Evolutionary conservation across 352 stramenopile species (phyloP).

Genomic region (Phytopythium sindhum): DNA sequence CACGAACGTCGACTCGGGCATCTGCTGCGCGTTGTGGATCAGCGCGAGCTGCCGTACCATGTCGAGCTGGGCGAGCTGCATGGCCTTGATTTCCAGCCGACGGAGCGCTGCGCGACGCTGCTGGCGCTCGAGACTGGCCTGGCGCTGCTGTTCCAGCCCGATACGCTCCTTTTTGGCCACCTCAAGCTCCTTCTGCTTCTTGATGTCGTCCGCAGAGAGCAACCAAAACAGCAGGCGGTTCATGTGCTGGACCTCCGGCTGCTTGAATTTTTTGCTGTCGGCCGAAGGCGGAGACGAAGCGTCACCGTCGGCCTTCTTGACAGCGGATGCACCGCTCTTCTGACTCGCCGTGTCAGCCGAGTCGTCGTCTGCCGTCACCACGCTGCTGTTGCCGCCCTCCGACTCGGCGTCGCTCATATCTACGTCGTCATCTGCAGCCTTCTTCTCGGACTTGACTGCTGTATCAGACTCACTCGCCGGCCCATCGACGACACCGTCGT

Average conservation of each 20-base stretch:
- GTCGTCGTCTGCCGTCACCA: conserved; percentile 29
- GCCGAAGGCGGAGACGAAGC: background rate
- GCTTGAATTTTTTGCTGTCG: conserved; percentile 62
- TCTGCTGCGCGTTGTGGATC: conserved; percentile 61
- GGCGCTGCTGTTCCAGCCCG: conserved; percentile 64
- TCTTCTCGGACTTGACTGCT: conserved; percentile 12
- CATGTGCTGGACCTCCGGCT: conserved; percentile 88
- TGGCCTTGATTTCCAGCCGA: conserved; percentile 80
- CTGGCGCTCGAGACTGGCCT: conserved; percentile 65
- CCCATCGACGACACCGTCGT: conserved; percentile 5
- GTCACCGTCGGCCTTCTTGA: conserved; percentile 19
- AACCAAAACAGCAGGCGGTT: conserved; percentile 86
- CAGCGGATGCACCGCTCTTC: conserved; percentile 3
- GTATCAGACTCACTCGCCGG: background rate
- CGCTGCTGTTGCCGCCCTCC: conserved; percentile 40
- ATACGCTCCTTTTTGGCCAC: conserved; percentile 74
- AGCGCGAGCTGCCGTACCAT: conserved; percentile 67
- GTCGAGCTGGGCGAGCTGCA: conserved; percentile 81
- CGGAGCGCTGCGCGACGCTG: conserved; percentile 57
- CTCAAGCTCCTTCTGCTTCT: conserved; percentile 78
- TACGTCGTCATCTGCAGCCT: conserved; percentile 20
- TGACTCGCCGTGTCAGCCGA: conserved; percentile 23
- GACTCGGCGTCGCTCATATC: conserved; percentile 49
- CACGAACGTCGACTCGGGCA: conserved; percentile 36
- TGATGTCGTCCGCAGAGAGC: conserved; percentile 81